Evolutionary conservation across 140 eudicot species (phyloP).

Genomic region (Anethum foeniculum): DNA sequence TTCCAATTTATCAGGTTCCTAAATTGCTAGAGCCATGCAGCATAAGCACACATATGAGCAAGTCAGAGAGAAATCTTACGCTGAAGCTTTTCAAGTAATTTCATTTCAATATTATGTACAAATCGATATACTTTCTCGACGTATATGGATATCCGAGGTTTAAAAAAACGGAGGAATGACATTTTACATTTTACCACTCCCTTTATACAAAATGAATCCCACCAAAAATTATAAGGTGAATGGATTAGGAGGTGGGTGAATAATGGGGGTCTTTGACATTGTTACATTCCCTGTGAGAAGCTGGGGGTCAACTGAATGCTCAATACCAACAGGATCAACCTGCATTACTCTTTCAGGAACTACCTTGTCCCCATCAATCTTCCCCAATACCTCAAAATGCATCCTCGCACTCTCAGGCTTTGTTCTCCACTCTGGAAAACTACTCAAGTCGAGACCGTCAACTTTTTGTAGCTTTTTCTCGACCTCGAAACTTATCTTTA

Average conservation of each 20-base stretch:
- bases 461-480: conserved; percentile 59
- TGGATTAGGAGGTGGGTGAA: conserved; percentile 56
- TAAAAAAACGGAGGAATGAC: background rate
- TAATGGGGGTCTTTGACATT: conserved; percentile 63
- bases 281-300: conserved; percentile 46
- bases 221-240: conserved; percentile 38
- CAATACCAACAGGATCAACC: conserved; percentile 44
- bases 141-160: background rate
- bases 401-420: conserved; percentile 70
- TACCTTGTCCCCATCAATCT: conserved; percentile 86
- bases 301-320: conserved; percentile 52
- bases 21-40: background rate
- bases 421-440: conserved; percentile 74
- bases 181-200: background rate
- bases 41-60: background rate
- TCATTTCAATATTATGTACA: conserved; percentile 9
- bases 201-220: background rate
- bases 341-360: conserved; percentile 80
- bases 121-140: background rate
- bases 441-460: conserved; percentile 23
- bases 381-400: conserved; percentile 95
- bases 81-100: background rate
- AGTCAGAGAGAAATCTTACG: background rate
- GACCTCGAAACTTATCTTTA: conserved; percentile 74
- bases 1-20: background rate